These are phyloP conservation scores for Leccinum pachyderme DNA, from an alignment of 1,284 basidiomycete species.

Conservation along the genomic window DNA sequence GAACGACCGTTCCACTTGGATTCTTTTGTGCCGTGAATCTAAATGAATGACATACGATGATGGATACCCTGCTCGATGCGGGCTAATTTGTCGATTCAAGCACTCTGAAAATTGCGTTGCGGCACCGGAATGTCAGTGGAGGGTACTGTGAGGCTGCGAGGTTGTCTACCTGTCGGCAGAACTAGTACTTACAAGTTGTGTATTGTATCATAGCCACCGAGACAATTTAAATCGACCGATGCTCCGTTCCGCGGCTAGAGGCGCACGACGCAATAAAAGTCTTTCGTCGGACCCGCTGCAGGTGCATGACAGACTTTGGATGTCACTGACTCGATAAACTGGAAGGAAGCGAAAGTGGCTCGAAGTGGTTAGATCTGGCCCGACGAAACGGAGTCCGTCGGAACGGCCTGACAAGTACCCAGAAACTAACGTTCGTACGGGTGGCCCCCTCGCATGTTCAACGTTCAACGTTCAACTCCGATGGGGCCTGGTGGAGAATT, in stretches of 20 bases:
- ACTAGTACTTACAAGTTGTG: background rate
- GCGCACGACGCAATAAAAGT: background rate
- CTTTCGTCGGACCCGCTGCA: background rate
- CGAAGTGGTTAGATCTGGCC: no score
- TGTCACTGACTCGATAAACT: no score
- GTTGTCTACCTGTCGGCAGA: no score
- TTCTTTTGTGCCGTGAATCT: conserved; percentile 1
- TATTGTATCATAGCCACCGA: background rate
- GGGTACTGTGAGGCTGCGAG: no score
- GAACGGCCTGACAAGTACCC: no score
- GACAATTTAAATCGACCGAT: background rate
- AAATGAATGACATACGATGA: background rate
- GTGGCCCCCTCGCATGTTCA: no score
- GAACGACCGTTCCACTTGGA: conserved; percentile 3
- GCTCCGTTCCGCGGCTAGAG: background rate
- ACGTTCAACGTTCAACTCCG: no score
- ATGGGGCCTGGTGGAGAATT: no score
- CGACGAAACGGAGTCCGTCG: no score
- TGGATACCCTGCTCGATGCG: background rate
- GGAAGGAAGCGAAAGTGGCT: no score
- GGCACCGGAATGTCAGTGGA: background rate
- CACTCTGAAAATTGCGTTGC: background rate
- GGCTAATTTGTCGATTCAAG: background rate
- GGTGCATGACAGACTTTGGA: no score
- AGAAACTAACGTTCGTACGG: no score